Evolutionary conservation across 345 rosid species (phyloP).

Genomic region (Heritiera littoralis): DNA sequence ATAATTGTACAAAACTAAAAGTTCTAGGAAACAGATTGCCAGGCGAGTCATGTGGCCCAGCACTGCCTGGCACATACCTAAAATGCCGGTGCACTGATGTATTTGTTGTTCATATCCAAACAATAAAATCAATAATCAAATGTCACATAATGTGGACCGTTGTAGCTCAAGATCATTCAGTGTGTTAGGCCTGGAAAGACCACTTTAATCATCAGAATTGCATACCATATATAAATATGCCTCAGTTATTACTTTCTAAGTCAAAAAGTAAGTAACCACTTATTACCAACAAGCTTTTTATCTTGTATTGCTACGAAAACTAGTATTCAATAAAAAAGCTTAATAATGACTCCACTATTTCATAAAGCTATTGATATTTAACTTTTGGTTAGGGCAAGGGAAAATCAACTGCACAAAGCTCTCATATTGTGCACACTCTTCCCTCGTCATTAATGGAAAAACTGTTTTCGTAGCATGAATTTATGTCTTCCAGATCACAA

Average conservation of each 20-base stretch:
- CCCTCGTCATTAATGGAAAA: no score
- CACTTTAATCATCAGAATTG: conserved; percentile 2
- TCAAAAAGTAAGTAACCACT: conserved; percentile 12
- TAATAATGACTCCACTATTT: background rate
- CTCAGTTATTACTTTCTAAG: background rate
- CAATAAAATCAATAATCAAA: conserved; percentile 2
- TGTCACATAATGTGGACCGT: background rate
- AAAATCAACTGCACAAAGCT: background rate
- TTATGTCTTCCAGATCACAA: no score
- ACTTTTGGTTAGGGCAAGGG: background rate
- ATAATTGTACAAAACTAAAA: conserved; percentile 7
- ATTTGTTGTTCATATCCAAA: background rate
- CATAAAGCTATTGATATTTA: background rate
- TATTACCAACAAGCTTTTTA: background rate
- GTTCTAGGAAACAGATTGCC: background rate
- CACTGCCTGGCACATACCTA: background rate
- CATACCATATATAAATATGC: background rate
- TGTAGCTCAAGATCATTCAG: background rate
- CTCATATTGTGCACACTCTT: no score
- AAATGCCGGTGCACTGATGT: background rate
- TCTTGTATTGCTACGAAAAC: background rate
- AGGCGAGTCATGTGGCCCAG: background rate
- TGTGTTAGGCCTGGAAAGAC: background rate
- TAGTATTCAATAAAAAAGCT: background rate
- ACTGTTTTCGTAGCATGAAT: no score